These are phyloP conservation scores for Metschnikowia proteae DNA, from an alignment of 805 yeast species.

Conservation along the genomic window DNA sequence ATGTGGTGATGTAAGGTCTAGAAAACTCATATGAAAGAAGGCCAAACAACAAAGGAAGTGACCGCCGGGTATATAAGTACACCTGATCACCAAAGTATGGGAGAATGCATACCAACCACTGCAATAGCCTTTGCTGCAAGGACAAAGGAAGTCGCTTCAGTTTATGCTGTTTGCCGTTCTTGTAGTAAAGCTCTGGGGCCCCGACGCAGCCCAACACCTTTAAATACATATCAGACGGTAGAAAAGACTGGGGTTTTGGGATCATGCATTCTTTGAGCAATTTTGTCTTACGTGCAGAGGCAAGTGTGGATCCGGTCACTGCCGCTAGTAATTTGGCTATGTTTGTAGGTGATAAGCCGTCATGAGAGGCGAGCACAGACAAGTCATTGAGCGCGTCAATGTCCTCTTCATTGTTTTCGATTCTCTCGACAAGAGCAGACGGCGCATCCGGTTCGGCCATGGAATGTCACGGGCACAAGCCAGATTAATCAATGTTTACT, in stretches of 20 bases:
- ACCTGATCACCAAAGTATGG: constrained; percentile 13
- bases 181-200: constrained; percentile 17
- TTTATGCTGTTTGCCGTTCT: constrained; percentile 17
- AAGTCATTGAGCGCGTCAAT: constrained; percentile 1
- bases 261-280: constrained; percentile 10
- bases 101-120: constrained; percentile 15
- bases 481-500: constrained; percentile 1
- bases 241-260: constrained; percentile 6
- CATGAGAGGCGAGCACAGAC: constrained; percentile 2
- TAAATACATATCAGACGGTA: constrained; percentile 6
- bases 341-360: constrained; percentile 3
- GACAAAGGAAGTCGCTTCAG: constrained; percentile 17
- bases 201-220: constrained; percentile 14
- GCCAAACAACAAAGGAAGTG: constrained; percentile 15
- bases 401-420: constrained; percentile 2
- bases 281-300: constrained; percentile 3
- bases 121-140: constrained; percentile 12
- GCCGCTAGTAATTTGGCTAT: constrained; percentile 7
- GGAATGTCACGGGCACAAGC: not conserved
- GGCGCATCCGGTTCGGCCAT: not conserved
- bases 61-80: constrained; percentile 3
- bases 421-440: not conserved
- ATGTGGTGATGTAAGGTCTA: constrained; percentile 14
- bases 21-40: constrained; percentile 17
- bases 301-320: constrained; percentile 8